Evolutionary conservation across 345 rosid species (phyloP).

Genomic region (Kandelia obovata): DNA sequence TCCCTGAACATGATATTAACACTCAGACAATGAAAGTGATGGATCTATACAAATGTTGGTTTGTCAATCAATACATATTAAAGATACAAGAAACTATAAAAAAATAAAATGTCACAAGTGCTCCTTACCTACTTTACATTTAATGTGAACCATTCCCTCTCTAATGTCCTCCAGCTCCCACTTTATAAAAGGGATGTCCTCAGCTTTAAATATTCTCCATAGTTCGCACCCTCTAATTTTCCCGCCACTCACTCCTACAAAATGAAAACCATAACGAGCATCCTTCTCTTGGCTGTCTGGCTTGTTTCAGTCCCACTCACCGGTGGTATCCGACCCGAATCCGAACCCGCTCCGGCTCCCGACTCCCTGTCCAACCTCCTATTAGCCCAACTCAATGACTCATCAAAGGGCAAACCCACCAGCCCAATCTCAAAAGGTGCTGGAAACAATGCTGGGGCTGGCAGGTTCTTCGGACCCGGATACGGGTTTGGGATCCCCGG

Average conservation of each 20-base stretch:
- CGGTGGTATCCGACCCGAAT: slow-evolving; percentile 40
- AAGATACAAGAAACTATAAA: too few species aligned
- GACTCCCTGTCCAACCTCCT: slow-evolving; percentile 22
- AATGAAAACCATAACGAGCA: slow-evolving; percentile 31
- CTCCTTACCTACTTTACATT: slow-evolving; percentile 21
- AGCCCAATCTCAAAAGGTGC: slow-evolving; percentile 13
- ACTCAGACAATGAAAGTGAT: too few species aligned
- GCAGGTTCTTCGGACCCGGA: slow-evolving; percentile 45
- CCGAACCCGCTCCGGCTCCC: slow-evolving; percentile 17
- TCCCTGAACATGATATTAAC: too few species aligned
- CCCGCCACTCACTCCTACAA: slow-evolving; percentile 11
- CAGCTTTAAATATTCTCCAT: slow-evolving; percentile 6
- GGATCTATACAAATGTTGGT: too few species aligned
- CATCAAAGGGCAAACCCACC: slow-evolving; percentile 16
- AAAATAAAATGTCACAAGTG: not conserved
- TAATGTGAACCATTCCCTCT: slow-evolving; percentile 11
- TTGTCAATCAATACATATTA: too few species aligned
- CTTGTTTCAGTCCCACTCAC: slow-evolving; percentile 33
- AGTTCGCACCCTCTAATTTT: not conserved
- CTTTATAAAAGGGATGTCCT: slow-evolving; percentile 12
- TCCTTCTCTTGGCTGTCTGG: slow-evolving; percentile 31
- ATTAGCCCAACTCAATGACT: not conserved
- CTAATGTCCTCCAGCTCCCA: slow-evolving; percentile 39
- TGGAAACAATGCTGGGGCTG: slow-evolving; percentile 25
- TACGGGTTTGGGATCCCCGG: slow-evolving; percentile 48